Percentiles rank a stretch among this genome's conserved stretches.
Conservation (phyloP, 768 basidiomycete species). For the Cantharellus anzutake region DNA sequence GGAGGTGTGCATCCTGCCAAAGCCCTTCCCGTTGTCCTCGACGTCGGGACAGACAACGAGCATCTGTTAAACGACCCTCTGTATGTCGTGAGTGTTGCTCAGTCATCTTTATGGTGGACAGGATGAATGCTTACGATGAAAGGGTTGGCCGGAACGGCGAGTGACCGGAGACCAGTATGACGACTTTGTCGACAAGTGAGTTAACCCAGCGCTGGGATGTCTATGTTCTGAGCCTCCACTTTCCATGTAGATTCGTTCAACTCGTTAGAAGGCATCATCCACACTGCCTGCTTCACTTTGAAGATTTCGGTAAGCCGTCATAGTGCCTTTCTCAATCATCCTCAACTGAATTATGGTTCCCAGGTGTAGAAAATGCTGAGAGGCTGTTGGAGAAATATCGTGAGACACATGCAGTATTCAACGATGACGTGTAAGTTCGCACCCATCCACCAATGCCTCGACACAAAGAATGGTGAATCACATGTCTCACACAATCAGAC, state of each 20-base stretch:
- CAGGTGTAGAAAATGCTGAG: conserved; percentile 51
- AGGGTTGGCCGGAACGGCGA: conserved; percentile 61
- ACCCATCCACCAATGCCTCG: conserved; percentile 1
- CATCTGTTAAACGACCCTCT: conserved; percentile 39
- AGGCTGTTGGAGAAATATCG: conserved; percentile 42
- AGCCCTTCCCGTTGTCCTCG: conserved; percentile 39
- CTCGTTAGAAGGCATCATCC: conserved; percentile 57
- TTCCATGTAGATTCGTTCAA: conserved; percentile 42
- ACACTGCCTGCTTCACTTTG: conserved; percentile 54
- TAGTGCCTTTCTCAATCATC: not conserved
- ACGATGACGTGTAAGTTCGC: conserved; percentile 58
- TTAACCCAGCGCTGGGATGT: not conserved
- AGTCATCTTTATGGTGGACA: too few species aligned
- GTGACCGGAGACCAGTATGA: conserved; percentile 59
- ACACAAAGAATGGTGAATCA: not conserved
- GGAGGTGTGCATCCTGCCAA: conserved; percentile 46
- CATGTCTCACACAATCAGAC: not conserved
- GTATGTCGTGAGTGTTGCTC: conserved; percentile 34
- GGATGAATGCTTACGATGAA: not conserved
- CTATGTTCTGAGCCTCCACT: not conserved
- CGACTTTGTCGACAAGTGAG: conserved; percentile 53
- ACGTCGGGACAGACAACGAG: conserved; percentile 63
- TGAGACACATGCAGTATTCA: conserved; percentile 50
- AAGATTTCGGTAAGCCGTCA: conserved; percentile 40
- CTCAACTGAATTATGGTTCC: not conserved